Conservation (phyloP, 1,139 yeast genomes). For the Yamadazyma kanchanaburiensis region DNA sequence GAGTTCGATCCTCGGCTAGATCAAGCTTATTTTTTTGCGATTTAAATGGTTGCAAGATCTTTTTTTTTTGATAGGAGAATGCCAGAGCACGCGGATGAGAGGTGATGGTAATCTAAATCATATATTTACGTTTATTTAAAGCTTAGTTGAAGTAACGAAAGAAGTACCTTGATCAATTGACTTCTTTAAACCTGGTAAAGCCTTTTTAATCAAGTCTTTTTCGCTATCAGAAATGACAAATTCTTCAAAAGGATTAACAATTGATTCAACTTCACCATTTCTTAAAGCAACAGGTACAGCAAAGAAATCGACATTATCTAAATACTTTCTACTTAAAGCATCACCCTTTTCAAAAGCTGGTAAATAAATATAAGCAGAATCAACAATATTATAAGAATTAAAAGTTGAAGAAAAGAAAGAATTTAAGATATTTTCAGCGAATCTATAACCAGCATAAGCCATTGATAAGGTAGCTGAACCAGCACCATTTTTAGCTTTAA, state of each 20-base stretch:
- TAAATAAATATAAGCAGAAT: constrained; percentile 60
- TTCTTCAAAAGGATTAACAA: constrained; percentile 40
- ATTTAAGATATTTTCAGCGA: constrained; percentile 50
- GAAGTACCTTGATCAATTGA: constrained; percentile 61
- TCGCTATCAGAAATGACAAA: constrained; percentile 41
- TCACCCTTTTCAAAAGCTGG: constrained; percentile 53
- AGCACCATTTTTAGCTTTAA: constrained; percentile 71
- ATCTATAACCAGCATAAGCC: constrained; percentile 75
- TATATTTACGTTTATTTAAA: too few species aligned
- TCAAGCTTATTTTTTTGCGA: constrained; percentile 16
- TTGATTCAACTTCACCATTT: constrained; percentile 48
- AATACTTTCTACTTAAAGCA: constrained; percentile 35
- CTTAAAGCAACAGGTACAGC: constrained; percentile 58
- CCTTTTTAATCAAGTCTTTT: constrained; percentile 44
- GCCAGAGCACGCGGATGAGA: too few species aligned
- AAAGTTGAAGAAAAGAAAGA: constrained; percentile 33
- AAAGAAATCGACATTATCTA: constrained; percentile 49
- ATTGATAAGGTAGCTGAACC: constrained; percentile 77
- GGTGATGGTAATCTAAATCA: too few species aligned
- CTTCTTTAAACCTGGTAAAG: constrained; percentile 50
- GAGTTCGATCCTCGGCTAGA: constrained; percentile 35
- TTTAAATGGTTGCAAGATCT: too few species aligned
- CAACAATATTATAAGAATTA: constrained; percentile 31
- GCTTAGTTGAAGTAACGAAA: constrained; percentile 51
- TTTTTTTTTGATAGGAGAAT: too few species aligned